These are phyloP conservation scores for Globisporangium megalacanthum DNA, from an alignment of 352 stramenopile genomes.

Conservation along the genomic window DNA sequence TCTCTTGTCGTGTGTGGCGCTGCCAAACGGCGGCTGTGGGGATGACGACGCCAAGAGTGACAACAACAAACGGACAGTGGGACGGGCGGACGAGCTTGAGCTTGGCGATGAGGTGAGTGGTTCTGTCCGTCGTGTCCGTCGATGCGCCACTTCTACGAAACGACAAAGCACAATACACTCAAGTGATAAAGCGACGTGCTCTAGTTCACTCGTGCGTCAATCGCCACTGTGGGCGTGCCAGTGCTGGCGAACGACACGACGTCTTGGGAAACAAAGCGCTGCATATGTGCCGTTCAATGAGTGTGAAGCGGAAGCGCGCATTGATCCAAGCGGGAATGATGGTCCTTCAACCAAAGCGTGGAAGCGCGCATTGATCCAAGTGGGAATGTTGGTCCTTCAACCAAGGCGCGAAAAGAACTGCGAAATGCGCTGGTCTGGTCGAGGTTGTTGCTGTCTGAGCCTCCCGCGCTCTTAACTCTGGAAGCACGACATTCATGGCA, in stretches of 20 bases:
- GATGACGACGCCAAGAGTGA: background rate
- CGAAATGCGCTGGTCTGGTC: background rate
- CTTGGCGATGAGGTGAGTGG: background rate
- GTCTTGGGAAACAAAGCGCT: too few species aligned
- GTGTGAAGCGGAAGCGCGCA: too few species aligned
- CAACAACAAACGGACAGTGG: background rate
- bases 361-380: too few species aligned
- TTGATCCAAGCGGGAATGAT: too few species aligned
- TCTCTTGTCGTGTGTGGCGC: too few species aligned
- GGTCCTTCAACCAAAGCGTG: too few species aligned
- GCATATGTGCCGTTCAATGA: too few species aligned
- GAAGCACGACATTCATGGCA: background rate
- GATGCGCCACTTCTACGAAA: background rate
- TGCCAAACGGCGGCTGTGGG: background rate
- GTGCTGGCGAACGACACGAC: too few species aligned
- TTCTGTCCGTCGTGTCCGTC: background rate
- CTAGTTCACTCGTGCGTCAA: background rate
- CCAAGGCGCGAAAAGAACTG: too few species aligned
- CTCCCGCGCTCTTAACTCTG: too few species aligned
- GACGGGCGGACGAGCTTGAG: background rate
- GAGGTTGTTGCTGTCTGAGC: background rate
- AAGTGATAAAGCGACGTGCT: background rate
- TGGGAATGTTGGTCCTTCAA: too few species aligned
- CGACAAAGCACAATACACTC: slow-evolving; percentile 1
- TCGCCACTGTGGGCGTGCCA: background rate